A percentile compares a stretch with the other conserved stretches of the same genome.
Conservation (phyloP, 768 basidiomycete species). For the Boletus speciosus region DNA sequence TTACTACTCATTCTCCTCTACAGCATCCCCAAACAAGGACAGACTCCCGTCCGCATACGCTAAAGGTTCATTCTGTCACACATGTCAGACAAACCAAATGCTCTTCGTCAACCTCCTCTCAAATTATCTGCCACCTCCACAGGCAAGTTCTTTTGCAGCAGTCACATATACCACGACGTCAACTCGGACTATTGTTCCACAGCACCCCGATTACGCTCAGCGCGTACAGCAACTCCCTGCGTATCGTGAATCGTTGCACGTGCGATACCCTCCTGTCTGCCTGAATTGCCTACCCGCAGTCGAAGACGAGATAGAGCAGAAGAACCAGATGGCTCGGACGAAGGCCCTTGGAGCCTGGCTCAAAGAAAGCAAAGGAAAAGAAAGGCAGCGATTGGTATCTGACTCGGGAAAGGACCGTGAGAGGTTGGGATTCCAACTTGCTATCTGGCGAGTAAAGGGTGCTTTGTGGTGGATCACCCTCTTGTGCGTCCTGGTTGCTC, state of each 20-base stretch:
- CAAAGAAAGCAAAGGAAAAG: slow-evolving; percentile 63
- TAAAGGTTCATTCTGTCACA: slow-evolving; percentile 73
- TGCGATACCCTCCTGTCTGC: slow-evolving; percentile 88
- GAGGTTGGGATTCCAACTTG: slow-evolving; percentile 46
- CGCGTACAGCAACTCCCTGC: slow-evolving; percentile 62
- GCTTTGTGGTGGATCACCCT: slow-evolving; percentile 57
- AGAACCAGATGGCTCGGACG: slow-evolving; percentile 78
- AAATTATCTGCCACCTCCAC: slow-evolving; percentile 80
- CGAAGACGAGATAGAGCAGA: slow-evolving; percentile 73
- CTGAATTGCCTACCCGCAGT: slow-evolving; percentile 69
- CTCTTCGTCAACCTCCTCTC: slow-evolving; percentile 82
- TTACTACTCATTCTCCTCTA: not conserved
- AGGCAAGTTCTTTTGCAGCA: slow-evolving; percentile 42
- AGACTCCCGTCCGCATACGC: slow-evolving; percentile 58
- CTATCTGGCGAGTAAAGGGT: slow-evolving; percentile 70
- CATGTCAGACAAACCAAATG: slow-evolving; percentile 91
- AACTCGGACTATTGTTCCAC: slow-evolving; percentile 3
- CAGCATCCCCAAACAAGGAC: slow-evolving; percentile 69
- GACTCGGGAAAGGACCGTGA: slow-evolving; percentile 40
- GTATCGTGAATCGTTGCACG: slow-evolving; percentile 71
- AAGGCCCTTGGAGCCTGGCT: slow-evolving; percentile 72
- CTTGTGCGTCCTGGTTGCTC: slow-evolving; percentile 38
- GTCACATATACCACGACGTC: not conserved
- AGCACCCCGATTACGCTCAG: slow-evolving; percentile 71
- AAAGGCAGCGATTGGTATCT: slow-evolving; percentile 48